phyloP scores from a whole-genome alignment of 495 filamentous ascomycete genomes.

The Poronia punctata region DNA sequence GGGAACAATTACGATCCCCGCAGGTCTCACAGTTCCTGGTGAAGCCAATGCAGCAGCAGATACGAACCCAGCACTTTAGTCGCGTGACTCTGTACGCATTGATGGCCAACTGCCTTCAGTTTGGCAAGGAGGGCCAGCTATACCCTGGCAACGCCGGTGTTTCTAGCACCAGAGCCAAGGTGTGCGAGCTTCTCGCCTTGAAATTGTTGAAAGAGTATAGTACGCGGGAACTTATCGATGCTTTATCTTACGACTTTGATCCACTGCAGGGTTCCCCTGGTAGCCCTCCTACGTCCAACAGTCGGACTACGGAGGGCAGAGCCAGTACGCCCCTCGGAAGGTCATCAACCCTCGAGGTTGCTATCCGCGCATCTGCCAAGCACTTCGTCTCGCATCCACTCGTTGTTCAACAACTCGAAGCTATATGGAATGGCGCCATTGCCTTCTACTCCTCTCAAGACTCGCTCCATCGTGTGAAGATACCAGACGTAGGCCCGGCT shows the following conservation, averaged over 20 bases:
- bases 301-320: slow-evolving; percentile 18
- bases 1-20: slow-evolving; percentile 90
- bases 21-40: slow-evolving; percentile 93
- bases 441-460: slow-evolving; percentile 86
- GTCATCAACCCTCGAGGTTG: slow-evolving; percentile 83
- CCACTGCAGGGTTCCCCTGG: slow-evolving; percentile 70
- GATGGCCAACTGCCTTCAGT: slow-evolving; percentile 90
- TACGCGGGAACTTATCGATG: slow-evolving; percentile 82
- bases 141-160: slow-evolving; percentile 78
- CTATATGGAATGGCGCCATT: slow-evolving; percentile 91
- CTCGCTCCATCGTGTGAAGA: slow-evolving; percentile 57
- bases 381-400: slow-evolving; percentile 83
- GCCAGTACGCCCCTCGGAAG: slow-evolving; percentile 51
- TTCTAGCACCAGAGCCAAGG: slow-evolving; percentile 72
- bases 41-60: slow-evolving; percentile 83
- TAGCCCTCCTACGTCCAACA: slow-evolving; percentile 33
- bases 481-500: slow-evolving; percentile 9
- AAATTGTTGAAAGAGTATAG: slow-evolving; percentile 83
- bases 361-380: slow-evolving; percentile 84
- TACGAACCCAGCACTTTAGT: slow-evolving; percentile 70
- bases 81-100: slow-evolving; percentile 81
- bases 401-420: slow-evolving; percentile 85
- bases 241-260: slow-evolving; percentile 88
- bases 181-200: slow-evolving; percentile 88
- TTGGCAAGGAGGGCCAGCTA: slow-evolving; percentile 73